Evolutionary conservation across 805 yeast species (phyloP), one percentile per base, ranked within the genome.

Genomic region (Wickerhamomyces silvicola): DNA sequence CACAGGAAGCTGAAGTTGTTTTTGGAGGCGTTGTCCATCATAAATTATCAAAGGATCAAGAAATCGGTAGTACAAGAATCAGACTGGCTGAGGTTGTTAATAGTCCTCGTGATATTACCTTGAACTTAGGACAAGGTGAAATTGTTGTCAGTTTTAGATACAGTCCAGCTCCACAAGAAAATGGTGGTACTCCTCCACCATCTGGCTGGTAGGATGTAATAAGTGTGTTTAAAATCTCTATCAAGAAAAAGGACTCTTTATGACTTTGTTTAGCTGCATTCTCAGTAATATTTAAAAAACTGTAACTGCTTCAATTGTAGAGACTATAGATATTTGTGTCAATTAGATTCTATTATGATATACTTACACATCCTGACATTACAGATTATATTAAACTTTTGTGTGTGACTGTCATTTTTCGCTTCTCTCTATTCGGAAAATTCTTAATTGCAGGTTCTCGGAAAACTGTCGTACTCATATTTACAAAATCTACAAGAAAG

Each of bases 11-110:
- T 4, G 68, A 63, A 33, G 48, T 88, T 25, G 60, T 73, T 3
- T 72, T 90, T 48, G 65, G 67, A 24, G 72, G 84, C 18, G 64
- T 74, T 25, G 75, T 78, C 21, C 81, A 74, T 48, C 92, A 83
- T 52, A 70, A 75, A 3, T 69, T 88, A 45, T 87, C 94, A 23
- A 78, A 80, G 49, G 79, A 74, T 43, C 61, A 64, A 18, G 82
- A 74, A 35, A 34, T 86, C 24, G 94, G 81, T 10, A 65, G 65
- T 28, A 76, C 75, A 7, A 63, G 72, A 23, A 46, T 85, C 19
- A 56, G 60, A 10, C 59, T 83, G 40, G 48, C 59, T 24, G 78
- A 78, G 12, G 67, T 60, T n/a, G 44, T 62, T 27, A 74, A 72
- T 41, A 62, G 56, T 20, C 54, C 58, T 14, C 70, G 69, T 14